Evolutionary conservation across 1,284 basidiomycete genomes (phyloP).

Genomic region (Malassezia cuniculi): DNA sequence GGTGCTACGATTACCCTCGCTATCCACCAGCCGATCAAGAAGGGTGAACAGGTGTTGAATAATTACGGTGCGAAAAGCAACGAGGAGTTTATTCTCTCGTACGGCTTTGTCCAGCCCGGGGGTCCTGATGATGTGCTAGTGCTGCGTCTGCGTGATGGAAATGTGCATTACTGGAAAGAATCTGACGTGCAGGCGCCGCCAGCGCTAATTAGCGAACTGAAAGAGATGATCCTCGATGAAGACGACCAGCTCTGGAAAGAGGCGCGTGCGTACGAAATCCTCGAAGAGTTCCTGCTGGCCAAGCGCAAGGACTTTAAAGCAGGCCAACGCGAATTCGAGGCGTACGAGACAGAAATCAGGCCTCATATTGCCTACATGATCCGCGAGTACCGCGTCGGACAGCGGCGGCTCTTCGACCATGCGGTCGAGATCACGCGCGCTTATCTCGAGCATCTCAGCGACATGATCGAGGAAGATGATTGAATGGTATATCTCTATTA

Average conservation of each 20-base stretch:
- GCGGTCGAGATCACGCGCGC: neutral
- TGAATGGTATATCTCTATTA: too few relatives aligned
- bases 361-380: neutral
- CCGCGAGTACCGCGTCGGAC: neutral
- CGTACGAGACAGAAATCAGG: neutral
- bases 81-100: conserved; percentile 32
- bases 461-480: too few relatives aligned
- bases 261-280: conserved; percentile 11
- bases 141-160: conserved; percentile 14
- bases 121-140: conserved; percentile 24
- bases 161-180: conserved; percentile 15
- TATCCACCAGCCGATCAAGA: conserved; percentile 2
- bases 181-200: conserved; percentile 8
- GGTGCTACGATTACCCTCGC: conserved; percentile 3
- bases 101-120: conserved; percentile 26
- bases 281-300: conserved; percentile 14
- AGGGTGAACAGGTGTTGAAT: conserved; percentile 28
- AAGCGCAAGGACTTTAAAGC: conserved; percentile 18
- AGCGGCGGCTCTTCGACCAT: neutral
- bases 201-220: conserved; percentile 6
- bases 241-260: conserved; percentile 11
- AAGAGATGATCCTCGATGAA: neutral
- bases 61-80: conserved; percentile 42
- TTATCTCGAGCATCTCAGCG: conserved; percentile 7
- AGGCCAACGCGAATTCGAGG: conserved; percentile 5